Evolutionary conservation across 139 green algal species (phyloP).

Genomic region (Coccomyxa sp.): DNA sequence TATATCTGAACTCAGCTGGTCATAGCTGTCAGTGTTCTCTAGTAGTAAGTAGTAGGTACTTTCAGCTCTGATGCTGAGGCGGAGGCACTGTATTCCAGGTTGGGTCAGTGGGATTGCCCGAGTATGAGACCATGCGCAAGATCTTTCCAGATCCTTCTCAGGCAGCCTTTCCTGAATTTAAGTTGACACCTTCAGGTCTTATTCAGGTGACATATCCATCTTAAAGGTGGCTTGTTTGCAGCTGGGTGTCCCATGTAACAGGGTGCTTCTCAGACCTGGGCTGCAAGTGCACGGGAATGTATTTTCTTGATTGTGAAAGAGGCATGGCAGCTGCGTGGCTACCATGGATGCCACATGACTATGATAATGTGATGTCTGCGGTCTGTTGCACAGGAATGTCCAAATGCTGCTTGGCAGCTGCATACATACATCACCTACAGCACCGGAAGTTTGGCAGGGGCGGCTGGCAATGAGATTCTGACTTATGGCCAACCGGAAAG

Average conservation of each 20-base stretch:
- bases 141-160: not conserved
- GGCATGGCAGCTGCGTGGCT: not conserved
- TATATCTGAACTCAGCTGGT: not conserved
- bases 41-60: not conserved
- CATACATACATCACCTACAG: not conserved
- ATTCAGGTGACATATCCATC: not conserved
- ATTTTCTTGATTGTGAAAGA: not conserved
- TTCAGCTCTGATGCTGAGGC: not conserved
- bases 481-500: not conserved
- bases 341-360: not conserved
- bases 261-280: not conserved
- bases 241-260: not conserved
- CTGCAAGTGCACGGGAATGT: not conserved
- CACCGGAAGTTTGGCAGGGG: not conserved
- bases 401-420: not conserved
- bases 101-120: slow-evolving; percentile 1
- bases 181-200: not conserved
- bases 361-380: not conserved
- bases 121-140: not conserved
- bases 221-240: not conserved
- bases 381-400: not conserved
- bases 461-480: not conserved
- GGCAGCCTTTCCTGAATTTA: not conserved
- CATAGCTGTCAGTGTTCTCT: not conserved
- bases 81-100: not conserved